These are phyloP conservation scores for Aspergillus saccharolyticus DNA, from an alignment of 495 filamentous ascomycete species.

Conservation along the genomic window DNA sequence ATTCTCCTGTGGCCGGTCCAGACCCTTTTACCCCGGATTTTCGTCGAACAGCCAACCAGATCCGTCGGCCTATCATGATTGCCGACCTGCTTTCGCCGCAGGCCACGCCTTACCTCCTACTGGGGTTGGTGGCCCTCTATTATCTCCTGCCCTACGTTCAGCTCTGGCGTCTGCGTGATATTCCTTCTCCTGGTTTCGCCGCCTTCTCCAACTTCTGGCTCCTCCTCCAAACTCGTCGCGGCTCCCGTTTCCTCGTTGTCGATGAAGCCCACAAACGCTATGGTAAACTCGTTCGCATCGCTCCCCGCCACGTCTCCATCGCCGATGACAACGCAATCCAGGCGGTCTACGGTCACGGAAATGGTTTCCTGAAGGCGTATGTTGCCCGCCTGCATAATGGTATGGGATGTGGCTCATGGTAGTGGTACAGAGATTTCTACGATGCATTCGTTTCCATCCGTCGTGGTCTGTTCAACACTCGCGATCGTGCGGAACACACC, in stretches of 20 bases:
- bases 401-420: background rate
- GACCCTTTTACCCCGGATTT: background rate
- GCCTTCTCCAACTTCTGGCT: constrained; percentile 79
- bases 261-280: constrained; percentile 68
- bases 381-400: constrained; percentile 9
- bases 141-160: constrained; percentile 68
- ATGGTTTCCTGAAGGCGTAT: constrained; percentile 70
- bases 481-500: constrained; percentile 75
- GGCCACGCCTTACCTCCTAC: constrained; percentile 54
- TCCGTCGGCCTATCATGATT: constrained; percentile 4
- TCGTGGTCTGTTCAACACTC: constrained; percentile 86
- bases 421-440: constrained; percentile 62
- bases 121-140: constrained; percentile 51
- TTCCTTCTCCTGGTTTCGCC: constrained; percentile 62
- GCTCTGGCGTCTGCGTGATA: constrained; percentile 55
- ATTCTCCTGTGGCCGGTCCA: too few species aligned
- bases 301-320: constrained; percentile 55
- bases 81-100: constrained; percentile 43
- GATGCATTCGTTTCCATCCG: constrained; percentile 87
- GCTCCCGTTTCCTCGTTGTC: constrained; percentile 62
- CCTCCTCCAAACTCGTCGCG: constrained; percentile 59
- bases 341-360: constrained; percentile 59
- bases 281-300: constrained; percentile 56
- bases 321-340: constrained; percentile 56
- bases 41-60: background rate